Percentiles rank a stretch among this genome's conserved stretches.
phyloP scores from a whole-genome alignment of 2,329 filamentous ascomycete genomes.

The Bimuria novae-zelandiae region DNA sequence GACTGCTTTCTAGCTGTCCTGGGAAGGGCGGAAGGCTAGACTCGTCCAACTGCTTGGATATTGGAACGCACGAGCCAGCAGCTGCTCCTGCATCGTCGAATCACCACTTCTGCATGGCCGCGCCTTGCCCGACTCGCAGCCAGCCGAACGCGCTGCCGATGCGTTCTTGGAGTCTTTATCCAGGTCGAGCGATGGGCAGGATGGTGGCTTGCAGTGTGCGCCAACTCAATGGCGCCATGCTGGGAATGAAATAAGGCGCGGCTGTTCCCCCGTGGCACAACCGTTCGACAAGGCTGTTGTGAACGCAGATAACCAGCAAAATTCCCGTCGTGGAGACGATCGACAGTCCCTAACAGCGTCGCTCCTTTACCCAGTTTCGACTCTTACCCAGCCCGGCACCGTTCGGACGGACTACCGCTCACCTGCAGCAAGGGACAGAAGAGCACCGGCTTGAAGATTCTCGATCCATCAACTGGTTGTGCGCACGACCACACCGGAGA shows the following conservation, averaged over 20 bases:
- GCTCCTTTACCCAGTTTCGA: slow-evolving; percentile 25
- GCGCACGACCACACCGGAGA: neutral
- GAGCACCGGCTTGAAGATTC: neutral
- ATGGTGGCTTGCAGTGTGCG: slow-evolving; percentile 33
- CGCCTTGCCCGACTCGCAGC: slow-evolving; percentile 34
- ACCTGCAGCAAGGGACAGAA: slow-evolving; percentile 26
- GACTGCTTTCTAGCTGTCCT: neutral
- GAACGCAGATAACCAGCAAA: slow-evolving; percentile 14
- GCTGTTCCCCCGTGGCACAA: slow-evolving; percentile 26
- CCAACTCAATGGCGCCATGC: slow-evolving; percentile 25
- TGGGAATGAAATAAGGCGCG: slow-evolving; percentile 31
- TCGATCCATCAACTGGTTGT: neutral
- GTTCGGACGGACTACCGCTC: slow-evolving; percentile 14
- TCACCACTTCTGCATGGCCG: slow-evolving; percentile 15
- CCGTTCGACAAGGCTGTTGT: slow-evolving; percentile 18
- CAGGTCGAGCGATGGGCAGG: slow-evolving; percentile 23
- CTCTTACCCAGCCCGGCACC: slow-evolving; percentile 13
- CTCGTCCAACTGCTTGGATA: slow-evolving; percentile 22
- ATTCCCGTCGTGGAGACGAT: slow-evolving; percentile 24
- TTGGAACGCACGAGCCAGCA: slow-evolving; percentile 33
- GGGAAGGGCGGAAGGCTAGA: slow-evolving; percentile 27
- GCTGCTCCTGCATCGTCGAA: slow-evolving; percentile 14
- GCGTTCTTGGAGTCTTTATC: slow-evolving; percentile 25
- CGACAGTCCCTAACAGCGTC: slow-evolving; percentile 31
- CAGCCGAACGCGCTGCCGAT: too few relatives aligned